phyloP scores from a whole-genome alignment of 1,139 yeast genomes.

The Yamadazyma oceani region DNA sequence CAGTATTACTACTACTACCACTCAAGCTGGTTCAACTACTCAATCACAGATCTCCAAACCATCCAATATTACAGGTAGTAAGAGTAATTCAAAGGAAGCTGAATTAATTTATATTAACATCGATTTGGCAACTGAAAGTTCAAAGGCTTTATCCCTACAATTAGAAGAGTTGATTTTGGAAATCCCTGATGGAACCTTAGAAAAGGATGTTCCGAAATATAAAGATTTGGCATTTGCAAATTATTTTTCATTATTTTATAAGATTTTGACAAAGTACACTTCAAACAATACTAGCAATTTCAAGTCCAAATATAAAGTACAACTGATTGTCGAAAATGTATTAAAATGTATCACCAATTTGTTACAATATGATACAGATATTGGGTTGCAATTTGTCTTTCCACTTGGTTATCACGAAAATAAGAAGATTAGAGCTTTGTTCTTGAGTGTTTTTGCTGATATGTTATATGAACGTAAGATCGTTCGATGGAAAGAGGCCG shows the following conservation, averaged over 20 bases:
- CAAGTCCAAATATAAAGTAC: constrained; percentile 52
- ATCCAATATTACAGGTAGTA: constrained; percentile 1
- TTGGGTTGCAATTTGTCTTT: constrained; percentile 74
- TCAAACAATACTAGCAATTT: constrained; percentile 20
- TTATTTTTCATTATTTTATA: constrained; percentile 68
- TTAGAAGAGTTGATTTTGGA: constrained; percentile 59
- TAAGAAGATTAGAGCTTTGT: constrained; percentile 63
- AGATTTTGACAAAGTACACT: constrained; percentile 65
- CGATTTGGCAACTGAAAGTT: constrained; percentile 68
- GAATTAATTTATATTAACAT: constrained; percentile 57
- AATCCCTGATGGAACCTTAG: constrained; percentile 60
- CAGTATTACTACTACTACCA: neutral
- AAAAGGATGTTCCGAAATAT: constrained; percentile 54
- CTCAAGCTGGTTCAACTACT: neutral
- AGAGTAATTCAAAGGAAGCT: constrained; percentile 18
- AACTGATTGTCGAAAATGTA: constrained; percentile 62
- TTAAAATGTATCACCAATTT: constrained; percentile 67
- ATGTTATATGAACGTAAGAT: constrained; percentile 49
- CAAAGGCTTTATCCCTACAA: constrained; percentile 55
- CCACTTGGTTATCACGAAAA: constrained; percentile 79
- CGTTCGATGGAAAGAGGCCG: constrained; percentile 25
- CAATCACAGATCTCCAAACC: too few relatives aligned
- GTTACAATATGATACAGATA: constrained; percentile 70
- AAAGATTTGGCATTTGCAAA: constrained; percentile 69
- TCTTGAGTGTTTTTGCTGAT: constrained; percentile 73